These are phyloP conservation scores for Naematelia encephala DNA, from an alignment of 768 basidiomycete genomes.

Conservation along the genomic window DNA sequence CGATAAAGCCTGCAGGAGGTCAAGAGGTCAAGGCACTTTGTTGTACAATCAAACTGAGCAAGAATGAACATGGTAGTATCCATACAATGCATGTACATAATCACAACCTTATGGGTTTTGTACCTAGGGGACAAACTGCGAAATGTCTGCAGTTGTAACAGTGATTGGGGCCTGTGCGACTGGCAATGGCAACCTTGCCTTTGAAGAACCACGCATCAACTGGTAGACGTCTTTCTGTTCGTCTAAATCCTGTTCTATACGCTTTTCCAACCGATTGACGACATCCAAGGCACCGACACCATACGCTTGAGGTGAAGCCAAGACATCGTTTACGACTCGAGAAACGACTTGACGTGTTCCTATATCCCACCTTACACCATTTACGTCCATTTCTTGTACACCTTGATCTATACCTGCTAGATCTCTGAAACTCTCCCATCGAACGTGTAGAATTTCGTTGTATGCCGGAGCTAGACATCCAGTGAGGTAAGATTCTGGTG, in stretches of 20 bases:
- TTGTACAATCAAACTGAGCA: no score
- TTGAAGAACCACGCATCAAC: neutral
- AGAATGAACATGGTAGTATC: no score
- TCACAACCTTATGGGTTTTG: no score
- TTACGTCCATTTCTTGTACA: conserved; percentile 75
- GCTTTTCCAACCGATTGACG: conserved; percentile 29
- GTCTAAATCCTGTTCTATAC: conserved; percentile 34
- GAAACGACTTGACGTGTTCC: conserved; percentile 65
- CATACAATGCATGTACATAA: no score
- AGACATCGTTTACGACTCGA: conserved; percentile 61
- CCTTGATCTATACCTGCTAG: conserved; percentile 68
- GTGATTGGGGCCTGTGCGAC: no score
- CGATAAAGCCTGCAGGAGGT: no score
- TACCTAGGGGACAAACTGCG: no score
- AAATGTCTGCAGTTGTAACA: no score
- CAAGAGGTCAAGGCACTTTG: no score
- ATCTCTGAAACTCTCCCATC: conserved; percentile 81
- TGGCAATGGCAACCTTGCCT: neutral
- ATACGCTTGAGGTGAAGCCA: conserved; percentile 2
- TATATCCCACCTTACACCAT: conserved; percentile 66
- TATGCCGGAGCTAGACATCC: conserved; percentile 86
- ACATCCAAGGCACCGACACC: conserved; percentile 24
- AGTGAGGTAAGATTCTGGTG: conserved; percentile 76
- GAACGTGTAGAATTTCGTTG: conserved; percentile 81
- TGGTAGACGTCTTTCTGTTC: conserved; percentile 20